Percentiles rank a stretch among this genome's conserved stretches.
These are phyloP conservation scores for Grosmannia clavigera DNA, from an alignment of 2,329 filamentous ascomycete species.

Conservation along the genomic window DNA sequence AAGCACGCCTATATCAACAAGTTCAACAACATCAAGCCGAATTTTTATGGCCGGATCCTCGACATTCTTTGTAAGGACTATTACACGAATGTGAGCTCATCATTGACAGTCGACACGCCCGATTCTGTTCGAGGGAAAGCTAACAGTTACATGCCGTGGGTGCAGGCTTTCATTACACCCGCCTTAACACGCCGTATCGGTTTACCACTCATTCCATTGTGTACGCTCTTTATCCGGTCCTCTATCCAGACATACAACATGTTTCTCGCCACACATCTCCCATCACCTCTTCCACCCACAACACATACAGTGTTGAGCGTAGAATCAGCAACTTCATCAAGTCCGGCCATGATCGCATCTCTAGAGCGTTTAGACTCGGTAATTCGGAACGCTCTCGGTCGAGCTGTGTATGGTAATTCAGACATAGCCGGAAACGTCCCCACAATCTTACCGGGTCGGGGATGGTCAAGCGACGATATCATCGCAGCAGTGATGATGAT, in stretches of 20 bases:
- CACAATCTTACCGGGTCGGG: constrained; percentile 16
- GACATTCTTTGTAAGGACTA: constrained; percentile 97
- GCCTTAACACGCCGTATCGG: constrained; percentile 83
- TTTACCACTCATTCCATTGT: constrained; percentile 80
- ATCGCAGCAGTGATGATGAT: constrained; percentile 73
- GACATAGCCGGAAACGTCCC: constrained; percentile 13
- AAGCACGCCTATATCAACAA: constrained; percentile 98
- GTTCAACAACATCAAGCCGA: constrained; percentile 93
- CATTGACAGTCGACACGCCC: neutral
- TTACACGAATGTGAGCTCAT: constrained; percentile 65
- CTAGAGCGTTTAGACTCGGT: constrained; percentile 68
- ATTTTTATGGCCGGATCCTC: constrained; percentile 77
- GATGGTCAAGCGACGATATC: constrained; percentile 53
- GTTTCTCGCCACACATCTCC: constrained; percentile 82
- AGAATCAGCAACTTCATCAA: constrained; percentile 46
- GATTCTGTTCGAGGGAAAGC: neutral
- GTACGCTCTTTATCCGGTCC: constrained; percentile 89
- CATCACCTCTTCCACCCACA: constrained; percentile 55
- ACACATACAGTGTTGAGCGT: constrained; percentile 52
- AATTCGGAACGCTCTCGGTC: constrained; percentile 64
- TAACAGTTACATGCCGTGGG: neutral
- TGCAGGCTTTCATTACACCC: constrained; percentile 74
- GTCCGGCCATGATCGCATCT: constrained; percentile 63
- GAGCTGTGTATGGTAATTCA: constrained; percentile 54
- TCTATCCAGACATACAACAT: constrained; percentile 96